Base-by-base conservation (phyloP, 257 asterid species). In the Solanum sitiens region DNA sequence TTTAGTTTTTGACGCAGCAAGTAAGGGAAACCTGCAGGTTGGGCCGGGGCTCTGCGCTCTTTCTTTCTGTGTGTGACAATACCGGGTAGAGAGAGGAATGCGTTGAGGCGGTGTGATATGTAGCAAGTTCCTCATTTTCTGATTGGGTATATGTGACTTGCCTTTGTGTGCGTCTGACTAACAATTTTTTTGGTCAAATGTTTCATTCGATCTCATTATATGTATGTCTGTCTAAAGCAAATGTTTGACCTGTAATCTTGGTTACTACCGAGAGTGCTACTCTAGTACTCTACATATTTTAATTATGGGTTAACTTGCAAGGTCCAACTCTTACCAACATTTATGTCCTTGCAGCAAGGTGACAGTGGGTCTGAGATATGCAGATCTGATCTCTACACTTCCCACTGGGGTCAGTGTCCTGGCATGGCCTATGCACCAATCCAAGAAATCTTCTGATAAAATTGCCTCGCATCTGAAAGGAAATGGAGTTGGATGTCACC, bases 351-450 rank as follows among this genome's bases (percentile, higher is more conserved):
- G 92, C 98, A 95, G 98, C 92, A 97, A 95, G 92, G 92, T 97
- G 82, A 94, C 95, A 21, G 96, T 95, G 87, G 91, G 98, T 88
- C 98, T 97, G 86, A 92, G 94, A 92, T 97, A 97, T 39, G 91
- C 94, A 18, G 96, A 95, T 90, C 95, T 95, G 65, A 86, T 93
- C 89, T 91, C 96, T 72, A 92, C 93, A 67, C 95, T 97, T 90
- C 99, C 99, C 68, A 91, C 98, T 47, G 93, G 86, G 70, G 94
- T 95, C 82, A 94, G 93, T 89, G 99, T 95, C 86, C 90, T 97
- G 86, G 98, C 98, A 77, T 97, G 98, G 98, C 98, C 98, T 10
- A 37, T 89, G 90, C 92, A 92, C 53, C 95, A 94, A 86, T 65
- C 86, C 67, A 90, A 90, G 91, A 93, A 85, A 84, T 91, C 84